Evolutionary conservation across 2,329 filamentous ascomycete species (phyloP).

Genomic region (Aspergillus brasiliensis): DNA sequence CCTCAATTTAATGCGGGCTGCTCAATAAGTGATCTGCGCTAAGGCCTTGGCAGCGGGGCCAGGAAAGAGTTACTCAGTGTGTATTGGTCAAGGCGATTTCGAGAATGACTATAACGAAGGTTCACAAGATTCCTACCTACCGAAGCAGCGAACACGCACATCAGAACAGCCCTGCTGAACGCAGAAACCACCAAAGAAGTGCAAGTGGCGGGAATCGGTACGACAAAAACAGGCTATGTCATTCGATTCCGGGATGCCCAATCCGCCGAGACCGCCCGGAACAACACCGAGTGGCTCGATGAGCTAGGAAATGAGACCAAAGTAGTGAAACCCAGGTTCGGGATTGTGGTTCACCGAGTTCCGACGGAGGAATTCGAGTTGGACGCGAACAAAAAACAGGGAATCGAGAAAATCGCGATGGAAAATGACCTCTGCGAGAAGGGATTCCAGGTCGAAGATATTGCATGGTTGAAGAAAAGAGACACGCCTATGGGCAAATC

Average conservation of each 20-base stretch:
- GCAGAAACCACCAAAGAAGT: neutral
- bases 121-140: constrained; percentile 16
- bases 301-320: neutral
- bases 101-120: constrained; percentile 6
- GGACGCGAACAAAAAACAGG: constrained; percentile 11
- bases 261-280: neutral
- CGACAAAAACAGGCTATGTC: constrained; percentile 7
- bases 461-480: constrained; percentile 29
- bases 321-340: constrained; percentile 17
- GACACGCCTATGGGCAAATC: constrained; percentile 25
- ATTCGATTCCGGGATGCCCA: constrained; percentile 6
- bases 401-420: constrained; percentile 20
- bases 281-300: neutral
- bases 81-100: too few species aligned
- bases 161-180: constrained; percentile 14
- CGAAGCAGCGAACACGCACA: constrained; percentile 17
- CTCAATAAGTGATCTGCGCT: too few species aligned
- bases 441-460: constrained; percentile 26
- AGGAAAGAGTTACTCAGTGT: too few species aligned
- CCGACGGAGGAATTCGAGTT: constrained; percentile 23
- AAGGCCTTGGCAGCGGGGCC: neutral
- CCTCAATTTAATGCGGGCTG: too few species aligned
- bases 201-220: neutral
- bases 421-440: constrained; percentile 18
- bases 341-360: constrained; percentile 21